phyloP scores from a whole-genome alignment of 805 yeast genomes.

The Zygotorulaspora chibaensis region DNA sequence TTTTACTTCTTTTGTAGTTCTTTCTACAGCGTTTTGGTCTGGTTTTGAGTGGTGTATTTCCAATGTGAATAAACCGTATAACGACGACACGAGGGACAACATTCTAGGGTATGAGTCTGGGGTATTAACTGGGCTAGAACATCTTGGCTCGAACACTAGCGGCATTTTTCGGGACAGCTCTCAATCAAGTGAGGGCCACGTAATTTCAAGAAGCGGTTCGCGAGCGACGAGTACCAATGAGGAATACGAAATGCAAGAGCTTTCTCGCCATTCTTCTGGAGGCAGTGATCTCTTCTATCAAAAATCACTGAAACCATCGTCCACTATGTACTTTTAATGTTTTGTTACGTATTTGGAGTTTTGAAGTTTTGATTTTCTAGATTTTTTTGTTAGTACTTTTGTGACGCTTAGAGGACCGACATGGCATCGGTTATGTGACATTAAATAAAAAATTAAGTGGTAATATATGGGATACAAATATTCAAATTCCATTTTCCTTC shows the following conservation, averaged over 20 bases:
- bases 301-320: slow-evolving; percentile 21
- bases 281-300: slow-evolving; percentile 15
- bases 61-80: slow-evolving; percentile 10
- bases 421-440: slow-evolving; percentile 3
- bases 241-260: slow-evolving; percentile 23
- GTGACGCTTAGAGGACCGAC: not conserved
- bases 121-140: slow-evolving; percentile 9
- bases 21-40: slow-evolving; percentile 31
- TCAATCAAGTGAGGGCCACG: not conserved
- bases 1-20: slow-evolving; percentile 17
- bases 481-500: too few relatives aligned
- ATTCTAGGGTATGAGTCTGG: slow-evolving; percentile 16
- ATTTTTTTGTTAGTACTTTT: slow-evolving; percentile 1
- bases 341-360: not conserved
- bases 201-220: not conserved
- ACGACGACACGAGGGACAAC: slow-evolving; percentile 12
- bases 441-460: not conserved
- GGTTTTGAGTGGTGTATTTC: slow-evolving; percentile 36
- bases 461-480: not conserved
- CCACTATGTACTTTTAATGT: slow-evolving; percentile 25
- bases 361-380: not conserved
- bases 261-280: slow-evolving; percentile 18
- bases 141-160: not conserved
- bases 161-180: not conserved
- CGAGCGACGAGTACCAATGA: slow-evolving; percentile 9